Evolutionary conservation across 768 basidiomycete species (phyloP), one percentile per base, ranked within the genome.

Genomic region (Mycena rebaudengoi): DNA sequence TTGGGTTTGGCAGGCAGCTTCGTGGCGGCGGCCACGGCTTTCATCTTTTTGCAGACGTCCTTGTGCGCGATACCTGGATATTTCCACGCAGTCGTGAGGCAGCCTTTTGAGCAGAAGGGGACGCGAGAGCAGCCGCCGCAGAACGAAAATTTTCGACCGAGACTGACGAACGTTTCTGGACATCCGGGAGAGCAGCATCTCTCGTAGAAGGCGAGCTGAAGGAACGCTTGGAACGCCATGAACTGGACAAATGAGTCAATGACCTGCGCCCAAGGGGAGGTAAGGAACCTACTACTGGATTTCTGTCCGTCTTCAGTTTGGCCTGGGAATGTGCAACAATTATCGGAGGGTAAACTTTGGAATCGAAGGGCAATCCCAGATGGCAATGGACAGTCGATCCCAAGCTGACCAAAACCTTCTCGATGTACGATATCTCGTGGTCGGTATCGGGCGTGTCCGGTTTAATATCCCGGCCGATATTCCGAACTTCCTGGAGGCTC

Each of bases 11-110:
- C 4, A 1, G 48, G 30, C 30, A 50, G 48, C 30, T 21, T 30
- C 32, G 48, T 50, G n/a, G 48, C 48, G 48, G 23, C 3, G 7
- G 30, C n/a, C 29, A 50, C 25, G 7, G 32, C 30, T 14, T 33
- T 32, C n/a, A 50, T 50, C 48, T 50, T 50, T 32, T 50, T 50
- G 48, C 48, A 50, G 18, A 50, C 32, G 48, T 50, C 48, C 16
- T 50, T 50, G 48, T 50, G 48, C 30, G 48, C 30, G 48, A 50
- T 18, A 21, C 6, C 13, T 7, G 48, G 48, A 23, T 50, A 23
- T 32, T 50, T 50, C 48, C 48, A 50, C n/a, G 48, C 48, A 5
- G 30, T 32, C 32, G 48, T 30, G n/a, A 50, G 48, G 48, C 48
- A 50, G 7, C 23, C 30, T 21, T 50, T 50, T 18, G 48, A 50